Conservation (phyloP, 495 filamentous ascomycete species). For the Poronia punctata region DNA sequence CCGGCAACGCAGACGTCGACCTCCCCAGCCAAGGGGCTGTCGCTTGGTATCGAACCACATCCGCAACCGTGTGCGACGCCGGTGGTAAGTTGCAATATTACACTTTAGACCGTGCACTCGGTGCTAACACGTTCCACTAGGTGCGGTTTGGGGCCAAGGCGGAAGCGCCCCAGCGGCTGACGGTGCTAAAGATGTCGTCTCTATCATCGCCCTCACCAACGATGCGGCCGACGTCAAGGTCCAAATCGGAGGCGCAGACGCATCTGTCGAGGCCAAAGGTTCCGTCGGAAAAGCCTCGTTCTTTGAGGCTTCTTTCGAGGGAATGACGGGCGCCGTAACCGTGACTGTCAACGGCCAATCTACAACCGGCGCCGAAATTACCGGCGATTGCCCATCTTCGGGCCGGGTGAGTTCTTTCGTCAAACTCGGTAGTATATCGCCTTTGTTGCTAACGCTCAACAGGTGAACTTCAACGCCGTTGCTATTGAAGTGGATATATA, state of each 20-base stretch:
- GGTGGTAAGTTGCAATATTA: conserved; percentile 38
- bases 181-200: conserved; percentile 41
- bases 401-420: conserved; percentile 38
- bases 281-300: conserved; percentile 36
- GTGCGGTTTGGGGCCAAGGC: conserved; percentile 41
- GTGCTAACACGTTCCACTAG: conserved; percentile 17
- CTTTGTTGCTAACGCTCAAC: conserved; percentile 10
- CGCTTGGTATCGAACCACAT: conserved; percentile 58
- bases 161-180: conserved; percentile 29
- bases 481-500: conserved; percentile 27
- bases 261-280: conserved; percentile 30
- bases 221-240: conserved; percentile 34
- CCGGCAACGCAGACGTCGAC: conserved; percentile 34
- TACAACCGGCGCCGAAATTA: conserved; percentile 41
- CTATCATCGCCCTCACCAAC: conserved; percentile 35
- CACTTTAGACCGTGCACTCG: conserved; percentile 14
- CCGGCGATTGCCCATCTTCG: conserved; percentile 32
- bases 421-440: background rate
- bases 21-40: conserved; percentile 45
- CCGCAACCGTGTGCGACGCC: conserved; percentile 24
- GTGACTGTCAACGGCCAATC: conserved; percentile 43
- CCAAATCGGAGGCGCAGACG: conserved; percentile 44
- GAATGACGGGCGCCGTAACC: conserved; percentile 43
- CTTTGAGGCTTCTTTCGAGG: conserved; percentile 48
- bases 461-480: conserved; percentile 39